Conservation (phyloP, 2,329 filamentous ascomycete species). For the Orbilia blumenaviensis region DNA sequence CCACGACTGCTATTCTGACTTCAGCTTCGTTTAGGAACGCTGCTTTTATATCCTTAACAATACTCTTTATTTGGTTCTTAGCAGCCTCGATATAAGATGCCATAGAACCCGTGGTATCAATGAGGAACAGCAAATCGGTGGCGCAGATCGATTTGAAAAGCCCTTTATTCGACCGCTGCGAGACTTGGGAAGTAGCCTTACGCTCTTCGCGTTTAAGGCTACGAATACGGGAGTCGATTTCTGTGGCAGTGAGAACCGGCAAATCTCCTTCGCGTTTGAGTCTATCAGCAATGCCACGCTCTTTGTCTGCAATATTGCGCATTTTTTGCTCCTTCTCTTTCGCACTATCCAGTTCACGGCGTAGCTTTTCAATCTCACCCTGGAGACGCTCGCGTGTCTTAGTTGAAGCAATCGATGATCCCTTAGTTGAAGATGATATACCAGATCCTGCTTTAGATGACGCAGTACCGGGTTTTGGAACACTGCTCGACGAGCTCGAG, state of each 20-base stretch:
- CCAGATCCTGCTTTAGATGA: too few species aligned
- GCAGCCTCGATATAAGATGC: constrained; percentile 58
- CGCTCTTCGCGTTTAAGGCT: constrained; percentile 30
- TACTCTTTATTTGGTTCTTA: constrained; percentile 60
- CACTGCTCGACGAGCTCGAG: too few species aligned
- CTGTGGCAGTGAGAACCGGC: background rate
- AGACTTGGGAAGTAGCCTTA: constrained; percentile 27
- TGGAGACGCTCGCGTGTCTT: too few species aligned
- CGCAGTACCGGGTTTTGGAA: too few species aligned
- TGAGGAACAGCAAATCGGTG: constrained; percentile 61
- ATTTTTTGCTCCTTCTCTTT: too few species aligned
- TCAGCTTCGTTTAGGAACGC: constrained; percentile 60
- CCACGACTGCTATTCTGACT: constrained; percentile 60
- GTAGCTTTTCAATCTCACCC: too few species aligned
- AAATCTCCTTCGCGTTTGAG: background rate
- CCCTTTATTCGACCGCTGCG: constrained; percentile 55
- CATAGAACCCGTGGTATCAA: constrained; percentile 62
- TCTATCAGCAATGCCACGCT: background rate
- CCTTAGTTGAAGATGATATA: too few species aligned
- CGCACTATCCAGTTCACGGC: too few species aligned
- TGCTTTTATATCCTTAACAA: constrained; percentile 59
- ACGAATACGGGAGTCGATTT: constrained; percentile 27
- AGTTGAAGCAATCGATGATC: too few species aligned
- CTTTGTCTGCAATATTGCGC: too few species aligned
- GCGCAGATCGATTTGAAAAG: constrained; percentile 60